phyloP scores from a whole-genome alignment of 2,329 filamentous ascomycete genomes.

The Coniochaeta pulveracea region DNA sequence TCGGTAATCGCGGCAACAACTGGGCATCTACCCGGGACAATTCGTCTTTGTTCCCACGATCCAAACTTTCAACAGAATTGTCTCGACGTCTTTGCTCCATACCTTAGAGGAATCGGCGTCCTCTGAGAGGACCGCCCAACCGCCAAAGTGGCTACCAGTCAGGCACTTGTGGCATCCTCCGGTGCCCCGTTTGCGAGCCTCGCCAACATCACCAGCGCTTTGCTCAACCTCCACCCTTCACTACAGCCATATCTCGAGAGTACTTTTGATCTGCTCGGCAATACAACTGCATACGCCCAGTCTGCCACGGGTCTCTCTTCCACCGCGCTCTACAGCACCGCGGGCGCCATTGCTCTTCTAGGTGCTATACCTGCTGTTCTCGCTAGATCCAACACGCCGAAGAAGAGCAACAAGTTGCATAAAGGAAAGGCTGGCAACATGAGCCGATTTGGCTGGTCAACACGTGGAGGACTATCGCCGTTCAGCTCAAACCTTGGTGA shows the following conservation, averaged over 20 bases:
- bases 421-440: constrained; percentile 21
- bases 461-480: constrained; percentile 33
- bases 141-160: constrained; percentile 53
- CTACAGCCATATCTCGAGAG: constrained; percentile 43
- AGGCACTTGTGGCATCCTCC: constrained; percentile 46
- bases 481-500: constrained; percentile 34
- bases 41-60: no score
- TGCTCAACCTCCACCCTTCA: constrained; percentile 27
- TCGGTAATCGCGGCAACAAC: no score
- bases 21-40: no score
- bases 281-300: constrained; percentile 38
- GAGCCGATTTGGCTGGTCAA: constrained; percentile 42
- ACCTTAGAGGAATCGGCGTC: no score
- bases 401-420: constrained; percentile 11
- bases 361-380: constrained; percentile 29
- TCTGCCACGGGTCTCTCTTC: constrained; percentile 38
- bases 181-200: constrained; percentile 41
- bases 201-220: constrained; percentile 40
- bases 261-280: constrained; percentile 35
- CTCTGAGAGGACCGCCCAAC: constrained; percentile 25
- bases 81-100: no score
- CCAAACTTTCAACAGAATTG: no score
- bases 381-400: constrained; percentile 13
- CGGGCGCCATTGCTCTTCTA: constrained; percentile 35
- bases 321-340: constrained; percentile 36